Evolutionary conservation across 805 yeast genomes (phyloP).

Genomic region (Soucietia sequanensis): DNA sequence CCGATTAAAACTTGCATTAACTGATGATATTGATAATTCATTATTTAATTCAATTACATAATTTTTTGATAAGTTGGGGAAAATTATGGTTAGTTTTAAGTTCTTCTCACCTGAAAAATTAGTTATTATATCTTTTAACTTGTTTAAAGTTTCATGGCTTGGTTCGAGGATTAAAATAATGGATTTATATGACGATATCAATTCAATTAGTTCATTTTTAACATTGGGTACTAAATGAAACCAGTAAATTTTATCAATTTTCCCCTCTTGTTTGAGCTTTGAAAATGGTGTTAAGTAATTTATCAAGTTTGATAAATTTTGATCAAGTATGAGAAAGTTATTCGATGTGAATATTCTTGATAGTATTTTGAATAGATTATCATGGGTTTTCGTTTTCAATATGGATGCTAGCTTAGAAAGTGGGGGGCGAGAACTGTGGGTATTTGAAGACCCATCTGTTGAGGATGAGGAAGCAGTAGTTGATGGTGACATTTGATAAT

Average conservation of each 20-base stretch:
- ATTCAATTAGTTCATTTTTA: constrained; percentile 3
- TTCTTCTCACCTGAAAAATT: constrained; percentile 11
- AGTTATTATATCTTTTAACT: constrained; percentile 9
- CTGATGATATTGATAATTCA: constrained; percentile 10
- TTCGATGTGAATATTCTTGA: constrained; percentile 21
- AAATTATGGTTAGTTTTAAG: constrained; percentile 18
- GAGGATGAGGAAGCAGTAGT: too few relatives aligned
- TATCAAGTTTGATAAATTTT: constrained; percentile 45
- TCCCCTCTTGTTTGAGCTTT: constrained; percentile 46
- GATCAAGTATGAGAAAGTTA: constrained; percentile 44
- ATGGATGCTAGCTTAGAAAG: too few relatives aligned
- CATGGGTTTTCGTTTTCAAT: constrained; percentile 15
- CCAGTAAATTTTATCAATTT: constrained; percentile 51
- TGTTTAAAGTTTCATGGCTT: constrained; percentile 12
- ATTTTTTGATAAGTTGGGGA: constrained; percentile 35
- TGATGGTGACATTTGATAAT: too few relatives aligned
- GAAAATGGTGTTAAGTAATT: constrained; percentile 58
- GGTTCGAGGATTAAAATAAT: constrained; percentile 16
- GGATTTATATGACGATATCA: constrained; percentile 14
- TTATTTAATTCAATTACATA: constrained; percentile 32
- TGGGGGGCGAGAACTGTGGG: too few relatives aligned
- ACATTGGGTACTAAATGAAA: constrained; percentile 21
- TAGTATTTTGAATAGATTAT: constrained; percentile 19
- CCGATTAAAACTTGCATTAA: constrained; percentile 14
- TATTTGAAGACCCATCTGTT: too few relatives aligned